A percentile compares a stretch with the other conserved stretches of the same genome.
Conservation (phyloP, 2,329 filamentous ascomycete genomes). For the Aspergillus niger region DNA sequence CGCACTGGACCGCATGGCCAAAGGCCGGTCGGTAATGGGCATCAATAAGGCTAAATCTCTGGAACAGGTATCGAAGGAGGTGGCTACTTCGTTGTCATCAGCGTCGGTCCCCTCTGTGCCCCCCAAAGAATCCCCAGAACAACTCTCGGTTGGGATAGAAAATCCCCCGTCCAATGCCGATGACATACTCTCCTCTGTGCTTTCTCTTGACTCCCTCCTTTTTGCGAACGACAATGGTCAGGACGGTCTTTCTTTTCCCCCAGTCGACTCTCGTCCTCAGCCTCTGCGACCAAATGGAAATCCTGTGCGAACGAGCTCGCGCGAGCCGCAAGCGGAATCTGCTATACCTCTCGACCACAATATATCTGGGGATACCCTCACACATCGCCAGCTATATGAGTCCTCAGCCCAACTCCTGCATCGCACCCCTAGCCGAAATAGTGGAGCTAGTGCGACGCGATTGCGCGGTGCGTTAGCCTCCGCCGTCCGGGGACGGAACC, state of each 20-base stretch:
- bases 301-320: slow-evolving; percentile 5
- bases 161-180: slow-evolving; percentile 16
- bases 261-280: neutral
- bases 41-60: slow-evolving; percentile 32
- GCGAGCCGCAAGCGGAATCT: neutral
- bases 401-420: neutral
- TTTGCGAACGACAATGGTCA: slow-evolving; percentile 3
- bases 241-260: neutral
- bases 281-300: neutral
- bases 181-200: slow-evolving; percentile 34
- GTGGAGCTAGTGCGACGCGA: slow-evolving; percentile 9
- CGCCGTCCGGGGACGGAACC: slow-evolving; percentile 60
- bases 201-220: slow-evolving; percentile 29
- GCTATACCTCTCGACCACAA: neutral
- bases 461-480: slow-evolving; percentile 47
- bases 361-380: neutral
- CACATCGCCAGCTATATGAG: neutral
- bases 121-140: slow-evolving; percentile 27
- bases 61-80: slow-evolving; percentile 9
- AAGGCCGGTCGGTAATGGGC: slow-evolving; percentile 34
- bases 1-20: slow-evolving; percentile 56
- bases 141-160: slow-evolving; percentile 12
- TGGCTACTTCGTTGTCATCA: slow-evolving; percentile 3
- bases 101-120: slow-evolving; percentile 25
- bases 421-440: slow-evolving; percentile 14